A percentile compares a stretch with the other conserved stretches of the same genome.
phyloP scores from a whole-genome alignment of 148 eudicot genomes.

The Agrostemma githago region DNA sequence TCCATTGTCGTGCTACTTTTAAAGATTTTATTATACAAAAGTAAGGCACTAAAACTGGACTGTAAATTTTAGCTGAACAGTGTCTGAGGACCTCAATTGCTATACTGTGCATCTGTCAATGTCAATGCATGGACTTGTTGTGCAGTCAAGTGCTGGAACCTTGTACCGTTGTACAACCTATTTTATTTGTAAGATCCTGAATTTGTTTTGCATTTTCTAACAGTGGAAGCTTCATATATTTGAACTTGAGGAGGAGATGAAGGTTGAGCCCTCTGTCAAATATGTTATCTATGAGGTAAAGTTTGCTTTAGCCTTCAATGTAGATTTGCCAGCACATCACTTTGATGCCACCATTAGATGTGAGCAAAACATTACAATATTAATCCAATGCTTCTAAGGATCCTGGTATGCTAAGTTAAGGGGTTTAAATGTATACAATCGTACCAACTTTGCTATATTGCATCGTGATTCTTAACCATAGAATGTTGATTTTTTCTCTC shows the following conservation, averaged over 20 bases:
- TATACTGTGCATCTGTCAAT: background rate
- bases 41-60: background rate
- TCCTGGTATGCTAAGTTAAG: background rate
- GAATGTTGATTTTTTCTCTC: background rate
- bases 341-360: constrained; percentile 3
- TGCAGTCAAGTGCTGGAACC: background rate
- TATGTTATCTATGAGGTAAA: constrained; percentile 36
- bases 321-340: background rate
- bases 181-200: constrained; percentile 14
- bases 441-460: background rate
- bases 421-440: background rate
- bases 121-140: background rate
- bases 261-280: constrained; percentile 27
- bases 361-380: too few species aligned
- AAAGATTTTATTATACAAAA: background rate
- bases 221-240: constrained; percentile 39
- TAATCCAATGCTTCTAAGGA: background rate
- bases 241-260: constrained; percentile 35
- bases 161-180: background rate
- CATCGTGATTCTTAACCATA: background rate
- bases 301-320: background rate
- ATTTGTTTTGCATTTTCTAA: constrained; percentile 8
- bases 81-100: background rate
- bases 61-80: background rate
- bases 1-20: background rate